Conservation (phyloP, 768 basidiomycete species). For the Lactifluus pinguis region DNA sequence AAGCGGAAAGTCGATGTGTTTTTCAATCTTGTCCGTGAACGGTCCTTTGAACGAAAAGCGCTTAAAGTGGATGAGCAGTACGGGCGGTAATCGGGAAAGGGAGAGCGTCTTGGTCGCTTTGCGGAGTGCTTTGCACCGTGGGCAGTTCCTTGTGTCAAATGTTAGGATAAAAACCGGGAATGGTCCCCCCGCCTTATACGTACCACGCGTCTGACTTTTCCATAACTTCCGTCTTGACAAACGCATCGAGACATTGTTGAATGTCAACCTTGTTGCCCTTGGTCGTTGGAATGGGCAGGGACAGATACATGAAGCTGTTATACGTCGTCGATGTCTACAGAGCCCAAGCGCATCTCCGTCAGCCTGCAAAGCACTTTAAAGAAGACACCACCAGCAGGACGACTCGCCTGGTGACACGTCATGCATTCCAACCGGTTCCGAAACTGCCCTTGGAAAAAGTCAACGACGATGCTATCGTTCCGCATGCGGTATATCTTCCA, state of each 20-base stretch:
- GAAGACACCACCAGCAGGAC: slow-evolving; percentile 13
- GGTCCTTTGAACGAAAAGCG: slow-evolving; percentile 85
- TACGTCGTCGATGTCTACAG: slow-evolving; percentile 91
- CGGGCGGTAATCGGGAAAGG: slow-evolving; percentile 85
- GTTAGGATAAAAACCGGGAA: background rate
- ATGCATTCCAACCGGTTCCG: slow-evolving; percentile 81
- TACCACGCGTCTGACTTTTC: slow-evolving; percentile 94
- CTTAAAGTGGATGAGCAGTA: slow-evolving; percentile 87
- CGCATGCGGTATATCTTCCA: slow-evolving; percentile 86
- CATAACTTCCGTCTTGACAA: slow-evolving; percentile 84
- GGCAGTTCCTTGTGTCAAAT: slow-evolving; percentile 69
- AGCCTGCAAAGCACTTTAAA: slow-evolving; percentile 5
- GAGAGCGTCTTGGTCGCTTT: slow-evolving; percentile 82
- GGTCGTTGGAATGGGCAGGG: slow-evolving; percentile 74
- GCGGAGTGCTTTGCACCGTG: slow-evolving; percentile 83
- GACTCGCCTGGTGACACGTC: slow-evolving; percentile 75
- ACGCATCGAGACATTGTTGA: slow-evolving; percentile 76
- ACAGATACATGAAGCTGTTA: slow-evolving; percentile 92
- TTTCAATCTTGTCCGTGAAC: slow-evolving; percentile 96
- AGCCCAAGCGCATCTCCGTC: background rate
- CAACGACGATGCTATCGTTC: slow-evolving; percentile 91
- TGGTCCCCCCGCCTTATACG: slow-evolving; percentile 18
- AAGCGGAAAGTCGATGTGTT: slow-evolving; percentile 83
- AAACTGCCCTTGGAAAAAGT: slow-evolving; percentile 97
- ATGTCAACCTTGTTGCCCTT: slow-evolving; percentile 56